Base-by-base conservation (phyloP, 805 yeast species). In the Cyberlindnera misumaiensis region DNA sequence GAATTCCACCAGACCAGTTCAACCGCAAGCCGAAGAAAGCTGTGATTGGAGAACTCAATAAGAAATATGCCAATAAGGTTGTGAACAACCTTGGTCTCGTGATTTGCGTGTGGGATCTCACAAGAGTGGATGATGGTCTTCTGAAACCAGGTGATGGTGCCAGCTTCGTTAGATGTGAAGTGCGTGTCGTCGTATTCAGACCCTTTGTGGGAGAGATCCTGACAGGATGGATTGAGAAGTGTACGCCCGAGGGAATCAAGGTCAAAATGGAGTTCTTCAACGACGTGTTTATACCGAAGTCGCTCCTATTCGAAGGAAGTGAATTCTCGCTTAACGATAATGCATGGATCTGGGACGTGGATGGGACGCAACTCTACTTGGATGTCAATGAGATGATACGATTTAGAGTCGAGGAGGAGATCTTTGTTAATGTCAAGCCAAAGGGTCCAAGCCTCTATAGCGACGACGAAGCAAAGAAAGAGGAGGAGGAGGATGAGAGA, bases 141-240 rank as follows among this genome's bases (percentile, higher is more conserved):
- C 67, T 93, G 43, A 83, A 79, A 51, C 96, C 96, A 2, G 97
- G 98, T 8, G 97, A 93, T 61, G 97, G 98, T 8, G 87, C 89
- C 2, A 72, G 87, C 4, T 89, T 71, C 51, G 78, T 86, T 30
- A 83, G 80, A 46, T 84, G 82, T 14, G 72, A 67, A 39, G 85
- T 88, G 55, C 64, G 97, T 36, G 68, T 83, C 34, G 67, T 89
- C 9, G 80, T 90, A 2, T 93, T 93, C 72, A 83, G 89, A 47
- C 98, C 98, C 1, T 90, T 90, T 60, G 80, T 86, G 1, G 98
- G 98, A 9, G 98, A 93, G 58, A 76, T 90, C 7, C 59, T 93
- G 18, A 80, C 88, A 0, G 98, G 98, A 2, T 87, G 95, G 90
- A 86, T 93, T 26, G 79, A 87, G 30, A 84, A 87, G 48, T 85